Conservation (phyloP, 495 filamentous ascomycete species). For the Apiosordaria backusii region DNA sequence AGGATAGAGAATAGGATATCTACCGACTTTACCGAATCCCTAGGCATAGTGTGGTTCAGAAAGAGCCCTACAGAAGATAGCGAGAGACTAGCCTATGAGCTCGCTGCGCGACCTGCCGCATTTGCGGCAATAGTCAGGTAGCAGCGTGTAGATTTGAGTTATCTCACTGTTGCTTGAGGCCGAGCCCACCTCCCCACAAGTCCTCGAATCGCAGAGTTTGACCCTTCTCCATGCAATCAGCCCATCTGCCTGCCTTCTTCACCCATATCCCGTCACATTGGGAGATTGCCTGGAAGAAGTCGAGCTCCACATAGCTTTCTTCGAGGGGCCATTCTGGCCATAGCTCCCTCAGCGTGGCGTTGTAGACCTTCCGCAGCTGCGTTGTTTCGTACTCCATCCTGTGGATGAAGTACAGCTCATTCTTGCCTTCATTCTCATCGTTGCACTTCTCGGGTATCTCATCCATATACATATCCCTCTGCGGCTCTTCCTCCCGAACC, state of each 20-base stretch:
- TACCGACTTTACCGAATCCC: too few species aligned
- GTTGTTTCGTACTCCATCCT: conserved; percentile 31
- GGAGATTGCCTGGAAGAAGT: conserved; percentile 17
- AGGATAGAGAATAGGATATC: too few species aligned
- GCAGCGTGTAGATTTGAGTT: too few species aligned
- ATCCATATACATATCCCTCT: conserved; percentile 24
- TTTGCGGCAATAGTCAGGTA: too few species aligned
- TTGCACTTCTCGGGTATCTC: conserved; percentile 9
- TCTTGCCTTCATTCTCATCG: conserved; percentile 25
- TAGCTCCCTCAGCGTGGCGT: conserved; percentile 19
- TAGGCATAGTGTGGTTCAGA: too few species aligned
- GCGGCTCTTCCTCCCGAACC: conserved; percentile 29
- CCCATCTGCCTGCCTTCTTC: conserved; percentile 12
- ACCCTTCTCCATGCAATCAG: conserved; percentile 16
- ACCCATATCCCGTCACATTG: conserved; percentile 15
- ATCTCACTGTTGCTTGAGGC: too few species aligned
- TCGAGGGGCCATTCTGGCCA: conserved; percentile 15
- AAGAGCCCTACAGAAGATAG: too few species aligned
- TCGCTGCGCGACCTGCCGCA: too few species aligned
- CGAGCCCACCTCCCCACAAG: neutral
- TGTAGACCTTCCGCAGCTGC: conserved; percentile 27
- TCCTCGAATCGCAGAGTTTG: conserved; percentile 13
- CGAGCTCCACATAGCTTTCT: conserved; percentile 16
- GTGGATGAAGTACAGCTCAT: conserved; percentile 26
- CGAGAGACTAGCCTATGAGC: too few species aligned